phyloP scores from a whole-genome alignment of 179 eudicot genomes.

The Spinacia oleracea region DNA sequence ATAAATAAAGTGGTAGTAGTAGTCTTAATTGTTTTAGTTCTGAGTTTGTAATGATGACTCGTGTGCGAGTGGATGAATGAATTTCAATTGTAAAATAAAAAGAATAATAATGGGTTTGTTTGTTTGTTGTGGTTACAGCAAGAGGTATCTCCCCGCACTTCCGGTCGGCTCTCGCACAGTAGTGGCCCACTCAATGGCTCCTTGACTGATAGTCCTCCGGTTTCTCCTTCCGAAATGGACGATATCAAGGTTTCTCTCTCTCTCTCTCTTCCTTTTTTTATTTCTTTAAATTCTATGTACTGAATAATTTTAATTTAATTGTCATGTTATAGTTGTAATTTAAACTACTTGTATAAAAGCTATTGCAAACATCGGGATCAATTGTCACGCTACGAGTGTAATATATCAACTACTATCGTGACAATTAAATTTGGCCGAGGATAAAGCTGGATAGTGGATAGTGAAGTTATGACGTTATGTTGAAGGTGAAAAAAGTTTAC shows the following conservation, averaged over 20 bases:
- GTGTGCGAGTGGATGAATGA: background rate
- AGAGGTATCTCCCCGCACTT: constrained; percentile 95
- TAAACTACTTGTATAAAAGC: no score
- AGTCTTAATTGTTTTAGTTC: background rate
- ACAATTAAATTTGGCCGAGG: no score
- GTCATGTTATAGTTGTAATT: no score
- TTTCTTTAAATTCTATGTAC: no score
- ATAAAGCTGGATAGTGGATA: no score
- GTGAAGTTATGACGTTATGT: background rate
- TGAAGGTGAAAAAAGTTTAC: background rate
- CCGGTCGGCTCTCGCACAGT: constrained; percentile 90
- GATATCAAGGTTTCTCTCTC: constrained; percentile 64
- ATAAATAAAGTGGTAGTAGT: constrained; percentile 1
- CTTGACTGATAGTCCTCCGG: constrained; percentile 92
- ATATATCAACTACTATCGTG: background rate
- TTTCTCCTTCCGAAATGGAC: constrained; percentile 87
- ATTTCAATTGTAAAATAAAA: background rate
- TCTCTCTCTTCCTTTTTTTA: background rate
- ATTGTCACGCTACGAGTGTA: no score
- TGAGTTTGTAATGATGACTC: constrained; percentile 15
- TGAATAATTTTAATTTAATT: background rate
- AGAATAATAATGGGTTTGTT: no score
- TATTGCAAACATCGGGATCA: no score
- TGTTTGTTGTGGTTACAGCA: constrained; percentile 46
- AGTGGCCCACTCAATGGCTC: constrained; percentile 97